Conservation (phyloP, 352 stramenopile species). For the Phytophthora ohioensis region DNA sequence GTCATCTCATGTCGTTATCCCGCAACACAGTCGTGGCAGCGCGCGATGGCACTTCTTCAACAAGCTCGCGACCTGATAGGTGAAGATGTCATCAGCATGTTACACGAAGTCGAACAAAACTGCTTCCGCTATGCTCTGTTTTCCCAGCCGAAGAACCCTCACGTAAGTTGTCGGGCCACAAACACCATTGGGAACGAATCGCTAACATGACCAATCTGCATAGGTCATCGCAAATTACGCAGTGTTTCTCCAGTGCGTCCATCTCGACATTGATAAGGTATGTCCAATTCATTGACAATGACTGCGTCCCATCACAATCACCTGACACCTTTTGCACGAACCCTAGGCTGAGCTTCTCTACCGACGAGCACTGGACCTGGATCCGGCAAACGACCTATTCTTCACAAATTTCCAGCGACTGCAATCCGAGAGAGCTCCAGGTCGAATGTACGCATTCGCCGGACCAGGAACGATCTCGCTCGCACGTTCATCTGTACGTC, state of each 20-base stretch:
- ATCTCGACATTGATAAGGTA: conserved; percentile 69
- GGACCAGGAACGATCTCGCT: conserved; percentile 64
- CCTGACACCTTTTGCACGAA: not conserved
- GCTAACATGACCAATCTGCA: not conserved
- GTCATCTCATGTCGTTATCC: conserved; percentile 72
- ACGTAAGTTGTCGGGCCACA: conserved; percentile 40
- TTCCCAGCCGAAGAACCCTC: conserved; percentile 55
- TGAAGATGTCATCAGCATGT: conserved; percentile 3
- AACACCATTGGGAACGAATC: not conserved
- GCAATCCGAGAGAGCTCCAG: conserved; percentile 56
- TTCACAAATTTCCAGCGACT: conserved; percentile 73
- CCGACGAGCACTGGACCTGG: conserved; percentile 64
- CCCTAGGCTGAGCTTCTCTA: conserved; percentile 69
- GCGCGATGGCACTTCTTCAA: conserved; percentile 49
- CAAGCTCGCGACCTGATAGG: conserved; percentile 26
- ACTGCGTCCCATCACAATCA: not conserved
- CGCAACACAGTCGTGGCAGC: conserved; percentile 57
- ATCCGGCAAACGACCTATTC: conserved; percentile 55
- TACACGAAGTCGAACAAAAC: conserved; percentile 59
- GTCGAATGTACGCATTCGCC: conserved; percentile 54
- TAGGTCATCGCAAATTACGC: conserved; percentile 75
- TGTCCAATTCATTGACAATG: not conserved
- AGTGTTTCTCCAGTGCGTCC: conserved; percentile 65
- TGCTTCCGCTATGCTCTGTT: conserved; percentile 76
- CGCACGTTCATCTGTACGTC: conserved; percentile 46